Percentiles rank a stretch among this genome's conserved stretches.
phyloP scores from a whole-genome alignment of 2,329 filamentous ascomycete genomes.

The Dendryphion nanum region DNA sequence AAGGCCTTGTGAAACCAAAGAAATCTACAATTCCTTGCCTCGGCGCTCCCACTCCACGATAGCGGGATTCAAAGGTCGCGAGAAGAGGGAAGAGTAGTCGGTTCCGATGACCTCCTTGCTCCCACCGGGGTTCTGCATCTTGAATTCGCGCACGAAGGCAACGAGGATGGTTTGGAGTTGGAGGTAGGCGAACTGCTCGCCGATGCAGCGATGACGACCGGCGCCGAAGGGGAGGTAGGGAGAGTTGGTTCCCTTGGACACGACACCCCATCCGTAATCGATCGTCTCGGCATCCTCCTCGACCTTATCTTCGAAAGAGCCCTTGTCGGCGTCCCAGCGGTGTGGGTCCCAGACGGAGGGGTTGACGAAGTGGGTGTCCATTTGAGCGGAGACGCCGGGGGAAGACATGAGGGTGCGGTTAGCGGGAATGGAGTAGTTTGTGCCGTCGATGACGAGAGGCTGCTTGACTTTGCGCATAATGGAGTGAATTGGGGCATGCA shows the following conservation, averaged over 20 bases:
- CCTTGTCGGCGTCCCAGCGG: slow-evolving; percentile 71
- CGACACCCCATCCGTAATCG: slow-evolving; percentile 90
- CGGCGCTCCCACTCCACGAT: slow-evolving; percentile 74
- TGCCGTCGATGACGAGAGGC: slow-evolving; percentile 80
- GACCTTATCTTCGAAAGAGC: slow-evolving; percentile 48
- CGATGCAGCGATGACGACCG: slow-evolving; percentile 90
- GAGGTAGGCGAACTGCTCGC: slow-evolving; percentile 93
- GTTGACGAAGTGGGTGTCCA: slow-evolving; percentile 75
- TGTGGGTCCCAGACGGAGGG: slow-evolving; percentile 84
- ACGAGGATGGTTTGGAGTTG: slow-evolving; percentile 85
- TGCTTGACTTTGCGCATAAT: slow-evolving; percentile 91
- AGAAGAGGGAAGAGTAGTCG: slow-evolving; percentile 59
- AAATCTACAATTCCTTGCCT: slow-evolving; percentile 27
- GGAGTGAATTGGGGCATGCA: slow-evolving; percentile 91
- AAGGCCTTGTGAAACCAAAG: neutral
- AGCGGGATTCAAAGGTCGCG: slow-evolving; percentile 44
- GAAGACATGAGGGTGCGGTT: slow-evolving; percentile 80
- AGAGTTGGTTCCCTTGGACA: slow-evolving; percentile 85
- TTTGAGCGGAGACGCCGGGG: slow-evolving; percentile 75
- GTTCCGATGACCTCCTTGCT: slow-evolving; percentile 66
- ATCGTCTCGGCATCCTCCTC: slow-evolving; percentile 70
- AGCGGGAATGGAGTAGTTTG: slow-evolving; percentile 77
- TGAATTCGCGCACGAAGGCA: slow-evolving; percentile 74
- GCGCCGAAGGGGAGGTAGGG: slow-evolving; percentile 95
- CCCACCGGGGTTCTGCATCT: slow-evolving; percentile 74